Evolutionary conservation across 2,329 filamentous ascomycete species (phyloP), one percentile per base, ranked within the genome.

Genomic region (Talaromyces sp.): DNA sequence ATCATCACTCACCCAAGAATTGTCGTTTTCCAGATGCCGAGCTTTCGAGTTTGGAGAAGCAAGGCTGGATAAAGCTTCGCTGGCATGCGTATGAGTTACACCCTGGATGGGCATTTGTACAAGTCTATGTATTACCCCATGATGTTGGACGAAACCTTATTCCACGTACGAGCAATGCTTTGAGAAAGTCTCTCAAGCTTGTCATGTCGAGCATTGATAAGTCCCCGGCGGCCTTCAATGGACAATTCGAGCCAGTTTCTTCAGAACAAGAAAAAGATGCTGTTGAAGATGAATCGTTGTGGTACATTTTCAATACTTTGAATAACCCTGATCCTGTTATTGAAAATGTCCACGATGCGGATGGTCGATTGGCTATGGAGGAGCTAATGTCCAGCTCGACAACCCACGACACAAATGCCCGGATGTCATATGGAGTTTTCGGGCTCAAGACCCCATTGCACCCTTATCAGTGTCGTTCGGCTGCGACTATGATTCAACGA

Each of bases 401-500:
- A 3, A 64, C 66, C 34, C 57, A 61, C 36, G 53, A 53, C 16
- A 57, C 53, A 8, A 63, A 63, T 23, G 30, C 36, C n/a, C 58
- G 66, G 16, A 65, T 67, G 27, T 65, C 62, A 51, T 64, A 64
- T 40, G 63, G 69, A 34, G 68, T 78, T 5, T 53, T 68, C 56
- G 75, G 78, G 34, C 70, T 82, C 30, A 76, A 77, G 61, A 90
- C 91, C 0, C 76, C 77, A 0, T 78, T 97, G 0, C 90, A 95
- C 70, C 82, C 85, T 0, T 96, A 96, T 68, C 94, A 98, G 72
- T 83, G 88, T 57, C 84, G 89, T 52, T 94, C 92, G 0, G 89
- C 89, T 0, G 91, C 90, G 4, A 73, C 89, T 31, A 97, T 98
- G 92, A 77, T 96, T 18, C 89, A 95, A 71, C 87, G 89, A 59